Evolutionary conservation across 1,284 basidiomycete species (phyloP).

Genomic region (Tilletia setariae): DNA sequence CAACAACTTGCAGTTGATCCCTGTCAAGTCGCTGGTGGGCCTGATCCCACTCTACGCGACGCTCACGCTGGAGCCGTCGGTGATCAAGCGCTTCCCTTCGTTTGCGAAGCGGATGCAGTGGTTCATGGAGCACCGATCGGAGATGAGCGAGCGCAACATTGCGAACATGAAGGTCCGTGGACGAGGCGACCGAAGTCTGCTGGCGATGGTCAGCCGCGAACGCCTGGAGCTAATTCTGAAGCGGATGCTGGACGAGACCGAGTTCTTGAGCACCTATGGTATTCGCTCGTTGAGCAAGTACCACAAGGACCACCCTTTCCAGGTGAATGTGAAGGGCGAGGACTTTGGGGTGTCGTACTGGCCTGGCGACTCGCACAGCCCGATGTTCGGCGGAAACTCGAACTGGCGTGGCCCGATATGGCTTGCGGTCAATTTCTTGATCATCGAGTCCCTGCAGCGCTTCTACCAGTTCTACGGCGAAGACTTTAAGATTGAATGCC

Average conservation of each 20-base stretch:
- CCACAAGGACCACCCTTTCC: slow-evolving; percentile 90
- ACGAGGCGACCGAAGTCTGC: slow-evolving; percentile 72
- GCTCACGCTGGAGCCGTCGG: slow-evolving; percentile 82
- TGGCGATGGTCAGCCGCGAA: slow-evolving; percentile 89
- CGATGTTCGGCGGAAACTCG: slow-evolving; percentile 94
- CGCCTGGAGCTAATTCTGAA: slow-evolving; percentile 80
- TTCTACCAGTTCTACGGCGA: slow-evolving; percentile 66
- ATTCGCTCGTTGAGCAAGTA: slow-evolving; percentile 79
- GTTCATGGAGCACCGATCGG: slow-evolving; percentile 90
- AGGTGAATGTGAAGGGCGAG: slow-evolving; percentile 86
- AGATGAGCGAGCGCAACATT: slow-evolving; percentile 83
- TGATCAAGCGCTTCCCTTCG: slow-evolving; percentile 81
- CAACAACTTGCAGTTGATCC: slow-evolving; percentile 70
- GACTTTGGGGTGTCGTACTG: slow-evolving; percentile 90
- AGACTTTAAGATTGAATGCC: slow-evolving; percentile 73
- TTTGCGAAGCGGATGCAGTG: slow-evolving; percentile 98
- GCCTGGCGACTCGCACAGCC: slow-evolving; percentile 93
- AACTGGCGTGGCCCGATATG: slow-evolving; percentile 86
- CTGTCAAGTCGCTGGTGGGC: slow-evolving; percentile 87
- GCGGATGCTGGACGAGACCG: slow-evolving; percentile 82
- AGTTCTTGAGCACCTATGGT: slow-evolving; percentile 91
- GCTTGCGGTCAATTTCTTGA: slow-evolving; percentile 90
- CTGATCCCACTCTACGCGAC: slow-evolving; percentile 94
- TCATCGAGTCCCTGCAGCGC: slow-evolving; percentile 82
- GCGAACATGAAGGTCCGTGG: slow-evolving; percentile 72